phyloP scores from a whole-genome alignment of 2,329 filamentous ascomycete genomes.

The Penicillium sp. region DNA sequence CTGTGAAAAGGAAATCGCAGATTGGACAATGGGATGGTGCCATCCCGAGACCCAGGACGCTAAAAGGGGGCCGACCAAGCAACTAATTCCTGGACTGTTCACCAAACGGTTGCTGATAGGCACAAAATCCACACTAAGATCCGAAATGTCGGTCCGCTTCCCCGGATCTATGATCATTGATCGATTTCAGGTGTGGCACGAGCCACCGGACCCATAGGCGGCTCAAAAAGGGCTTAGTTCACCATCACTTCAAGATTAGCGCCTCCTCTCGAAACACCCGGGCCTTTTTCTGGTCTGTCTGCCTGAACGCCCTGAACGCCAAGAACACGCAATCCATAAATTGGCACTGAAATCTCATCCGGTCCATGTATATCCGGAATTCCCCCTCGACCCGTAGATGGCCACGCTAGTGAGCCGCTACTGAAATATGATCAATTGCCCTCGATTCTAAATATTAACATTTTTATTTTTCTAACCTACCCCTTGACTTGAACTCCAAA shows the following conservation, averaged over 20 bases:
- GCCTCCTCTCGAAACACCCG: background rate
- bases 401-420: background rate
- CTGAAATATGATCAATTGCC: background rate
- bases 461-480: background rate
- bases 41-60: background rate
- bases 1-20: background rate
- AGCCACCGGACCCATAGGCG: background rate
- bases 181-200: background rate
- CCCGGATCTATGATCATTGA: background rate
- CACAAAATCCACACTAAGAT: background rate
- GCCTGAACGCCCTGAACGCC: background rate
- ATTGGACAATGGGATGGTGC: background rate
- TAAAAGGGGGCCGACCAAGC: background rate
- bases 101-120: background rate
- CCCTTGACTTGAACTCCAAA: background rate
- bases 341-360: background rate
- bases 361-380: background rate
- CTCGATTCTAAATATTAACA: background rate
- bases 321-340: background rate
- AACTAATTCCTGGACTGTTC: background rate
- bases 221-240: background rate
- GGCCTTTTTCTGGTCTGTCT: background rate
- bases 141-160: background rate
- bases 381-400: background rate
- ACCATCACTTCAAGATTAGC: background rate